These are phyloP conservation scores for Nakataea oryzae DNA, from an alignment of 2,329 filamentous ascomycete genomes.

Conservation along the genomic window DNA sequence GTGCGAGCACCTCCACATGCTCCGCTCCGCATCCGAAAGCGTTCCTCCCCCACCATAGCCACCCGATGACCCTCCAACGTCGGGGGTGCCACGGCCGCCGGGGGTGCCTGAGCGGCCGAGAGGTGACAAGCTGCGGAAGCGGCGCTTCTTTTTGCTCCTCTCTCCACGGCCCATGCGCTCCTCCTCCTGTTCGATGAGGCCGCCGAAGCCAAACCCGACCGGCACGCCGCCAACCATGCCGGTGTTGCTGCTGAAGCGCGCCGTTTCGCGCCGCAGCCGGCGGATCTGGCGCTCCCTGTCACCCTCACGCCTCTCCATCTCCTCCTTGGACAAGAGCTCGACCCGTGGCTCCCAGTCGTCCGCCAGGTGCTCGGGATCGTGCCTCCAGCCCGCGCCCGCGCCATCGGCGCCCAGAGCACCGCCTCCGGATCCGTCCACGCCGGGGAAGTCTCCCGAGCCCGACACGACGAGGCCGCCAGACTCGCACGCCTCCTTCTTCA, in stretches of 20 bases:
- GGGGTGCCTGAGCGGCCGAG: slow-evolving; percentile 57
- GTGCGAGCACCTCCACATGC: slow-evolving; percentile 78
- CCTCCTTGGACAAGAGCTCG: slow-evolving; percentile 78
- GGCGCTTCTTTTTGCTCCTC: slow-evolving; percentile 87
- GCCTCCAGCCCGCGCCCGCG: slow-evolving; percentile 78
- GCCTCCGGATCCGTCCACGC: not conserved
- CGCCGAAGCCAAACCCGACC: slow-evolving; percentile 37
- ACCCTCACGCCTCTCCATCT: slow-evolving; percentile 93
- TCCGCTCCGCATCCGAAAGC: slow-evolving; percentile 67
- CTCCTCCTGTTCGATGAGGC: slow-evolving; percentile 49
- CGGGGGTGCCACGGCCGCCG: slow-evolving; percentile 69
- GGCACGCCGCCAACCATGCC: slow-evolving; percentile 72
- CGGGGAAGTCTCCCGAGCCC: slow-evolving; percentile 15
- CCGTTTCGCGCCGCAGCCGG: slow-evolving; percentile 79
- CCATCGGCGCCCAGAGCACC: slow-evolving; percentile 60
- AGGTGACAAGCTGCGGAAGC: slow-evolving; percentile 83
- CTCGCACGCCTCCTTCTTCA: slow-evolving; percentile 96
- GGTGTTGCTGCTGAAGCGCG: slow-evolving; percentile 77
- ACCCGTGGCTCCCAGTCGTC: slow-evolving; percentile 79
- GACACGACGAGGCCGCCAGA: slow-evolving; percentile 76
- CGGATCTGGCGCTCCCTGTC: slow-evolving; percentile 88
- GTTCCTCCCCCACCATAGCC: slow-evolving; percentile 57
- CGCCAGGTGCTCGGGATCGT: slow-evolving; percentile 82
- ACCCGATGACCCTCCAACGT: slow-evolving; percentile 54
- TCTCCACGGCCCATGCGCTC: slow-evolving; percentile 88